phyloP scores from a whole-genome alignment of 2,329 filamentous ascomycete species.

The Hirsutella thompsonii region DNA sequence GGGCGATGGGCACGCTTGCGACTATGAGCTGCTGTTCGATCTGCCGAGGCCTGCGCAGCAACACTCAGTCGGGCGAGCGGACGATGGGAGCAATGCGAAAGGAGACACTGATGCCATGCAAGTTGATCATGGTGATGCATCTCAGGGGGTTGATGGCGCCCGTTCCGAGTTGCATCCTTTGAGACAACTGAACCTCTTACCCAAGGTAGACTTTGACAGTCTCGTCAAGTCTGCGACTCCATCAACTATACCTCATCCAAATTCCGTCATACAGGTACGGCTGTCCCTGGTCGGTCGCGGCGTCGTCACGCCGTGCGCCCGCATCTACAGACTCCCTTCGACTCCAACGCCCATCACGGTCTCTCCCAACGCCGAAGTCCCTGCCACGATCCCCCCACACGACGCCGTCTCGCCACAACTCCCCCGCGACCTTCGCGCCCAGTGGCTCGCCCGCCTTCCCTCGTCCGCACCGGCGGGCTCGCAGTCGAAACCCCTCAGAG shows the following conservation, averaged over 20 bases:
- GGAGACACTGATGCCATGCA: neutral
- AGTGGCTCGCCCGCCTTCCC: slow-evolving; percentile 56
- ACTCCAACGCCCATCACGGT: slow-evolving; percentile 5
- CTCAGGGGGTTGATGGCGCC: neutral
- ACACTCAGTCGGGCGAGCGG: neutral
- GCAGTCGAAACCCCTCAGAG: neutral
- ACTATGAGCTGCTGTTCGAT: slow-evolving; percentile 60
- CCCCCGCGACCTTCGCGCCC: slow-evolving; percentile 40
- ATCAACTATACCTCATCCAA: slow-evolving; percentile 14
- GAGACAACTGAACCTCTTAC: slow-evolving; percentile 9
- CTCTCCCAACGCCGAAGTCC: slow-evolving; percentile 28
- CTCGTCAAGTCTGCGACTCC: slow-evolving; percentile 11
- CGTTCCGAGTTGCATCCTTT: too few relatives aligned
- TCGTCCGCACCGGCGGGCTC: neutral
- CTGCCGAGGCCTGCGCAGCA: slow-evolving; percentile 5
- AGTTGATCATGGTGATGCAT: neutral
- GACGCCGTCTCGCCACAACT: slow-evolving; percentile 12
- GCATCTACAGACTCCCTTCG: slow-evolving; percentile 72
- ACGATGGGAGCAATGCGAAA: neutral
- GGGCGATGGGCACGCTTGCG: slow-evolving; percentile 70
- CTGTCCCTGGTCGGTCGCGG: slow-evolving; percentile 60
- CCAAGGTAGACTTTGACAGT: slow-evolving; percentile 17
- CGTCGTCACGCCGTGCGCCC: slow-evolving; percentile 55
- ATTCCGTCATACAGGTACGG: slow-evolving; percentile 45
- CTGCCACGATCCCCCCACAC: slow-evolving; percentile 26